Base-by-base conservation (phyloP, 192 early-diverging fungal genomes). In the Coemansia sp. region DNA sequence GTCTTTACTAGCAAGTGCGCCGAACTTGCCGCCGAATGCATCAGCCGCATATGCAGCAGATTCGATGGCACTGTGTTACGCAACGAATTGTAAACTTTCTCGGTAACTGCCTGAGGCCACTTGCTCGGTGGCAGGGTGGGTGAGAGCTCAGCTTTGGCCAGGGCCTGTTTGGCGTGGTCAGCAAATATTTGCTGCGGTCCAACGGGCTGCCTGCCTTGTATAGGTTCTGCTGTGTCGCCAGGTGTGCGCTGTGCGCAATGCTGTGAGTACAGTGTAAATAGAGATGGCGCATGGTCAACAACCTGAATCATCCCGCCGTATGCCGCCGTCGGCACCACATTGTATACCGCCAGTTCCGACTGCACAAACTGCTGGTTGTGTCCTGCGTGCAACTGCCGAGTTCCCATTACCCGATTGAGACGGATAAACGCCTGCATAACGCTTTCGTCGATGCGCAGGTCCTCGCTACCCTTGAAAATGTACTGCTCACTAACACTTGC, bases 261-360 rank as follows among this genome's bases (percentile, higher is more conserved):
- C 41, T 72, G 66, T 5, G 66, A 57, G 17, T 72, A 74, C 6
- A 76, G 47, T 27, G 70, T 39, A 70, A 91, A 97, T 12, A 97
- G 57, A 0, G 88, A 87, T 0, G 84, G 83, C 6, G 89, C 87
- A 64, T 86, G 83, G 14, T 93, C 88, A 5, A 98, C 90, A 87
- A 94, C 96, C 66, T 96, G 87, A 49, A 96, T 94, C 84, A 97
- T 89, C 1, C 95, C 96, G n/a, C 88, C 91, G 53, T 87, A 84
- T 19, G 86, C 79, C 21, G 90, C 89, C 5, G 94, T 82, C 0
- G 96, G 96, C 15, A 96, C 88, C 0, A 97, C 92, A 14, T 70
- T 70, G 32, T 82, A 82, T 8, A 66, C 65, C 2, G 68, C 60
- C 58, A 79, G 54, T 10, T 14, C 48, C 48, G 48, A 21, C 48